These are phyloP conservation scores for Ogataea philodendri DNA, from an alignment of 805 yeast species.

Conservation along the genomic window DNA sequence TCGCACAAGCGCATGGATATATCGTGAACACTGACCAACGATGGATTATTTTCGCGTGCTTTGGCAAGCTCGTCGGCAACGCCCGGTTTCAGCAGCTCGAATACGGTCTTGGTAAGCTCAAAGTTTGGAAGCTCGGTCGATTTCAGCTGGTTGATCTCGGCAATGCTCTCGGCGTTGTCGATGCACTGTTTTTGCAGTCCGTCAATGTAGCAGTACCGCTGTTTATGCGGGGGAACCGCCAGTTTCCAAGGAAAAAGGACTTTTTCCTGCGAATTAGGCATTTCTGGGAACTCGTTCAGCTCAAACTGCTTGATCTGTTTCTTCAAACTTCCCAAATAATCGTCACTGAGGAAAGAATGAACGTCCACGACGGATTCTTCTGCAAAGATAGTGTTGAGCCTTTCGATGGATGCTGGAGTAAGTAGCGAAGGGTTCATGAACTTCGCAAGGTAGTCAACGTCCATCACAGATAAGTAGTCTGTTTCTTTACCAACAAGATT, in stretches of 20 bases:
- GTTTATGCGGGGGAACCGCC: conserved; percentile 92
- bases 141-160: conserved; percentile 25
- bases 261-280: conserved; percentile 57
- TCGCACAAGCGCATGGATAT: conserved; percentile 44
- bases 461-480: conserved; percentile 29
- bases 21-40: conserved; percentile 16
- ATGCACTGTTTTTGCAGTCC: conserved; percentile 46
- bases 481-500: conserved; percentile 30
- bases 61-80: conserved; percentile 1
- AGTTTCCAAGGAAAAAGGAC: conserved; percentile 78
- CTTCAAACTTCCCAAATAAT: conserved; percentile 47
- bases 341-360: conserved; percentile 56
- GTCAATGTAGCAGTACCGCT: conserved; percentile 79
- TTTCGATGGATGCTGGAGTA: conserved; percentile 35
- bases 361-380: conserved; percentile 72
- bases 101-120: conserved; percentile 23
- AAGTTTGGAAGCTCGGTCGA: conserved; percentile 60
- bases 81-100: conserved; percentile 8
- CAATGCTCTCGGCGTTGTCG: conserved; percentile 34
- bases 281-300: conserved; percentile 48
- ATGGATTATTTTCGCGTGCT: conserved; percentile 16
- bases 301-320: conserved; percentile 54
- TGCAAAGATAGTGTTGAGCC: conserved; percentile 51
- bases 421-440: conserved; percentile 59
- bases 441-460: conserved; percentile 46